A percentile compares a stretch with the other conserved stretches of the same genome.
Evolutionary conservation across 495 filamentous ascomycete genomes (phyloP).

Genomic region (Thozetella sp.): DNA sequence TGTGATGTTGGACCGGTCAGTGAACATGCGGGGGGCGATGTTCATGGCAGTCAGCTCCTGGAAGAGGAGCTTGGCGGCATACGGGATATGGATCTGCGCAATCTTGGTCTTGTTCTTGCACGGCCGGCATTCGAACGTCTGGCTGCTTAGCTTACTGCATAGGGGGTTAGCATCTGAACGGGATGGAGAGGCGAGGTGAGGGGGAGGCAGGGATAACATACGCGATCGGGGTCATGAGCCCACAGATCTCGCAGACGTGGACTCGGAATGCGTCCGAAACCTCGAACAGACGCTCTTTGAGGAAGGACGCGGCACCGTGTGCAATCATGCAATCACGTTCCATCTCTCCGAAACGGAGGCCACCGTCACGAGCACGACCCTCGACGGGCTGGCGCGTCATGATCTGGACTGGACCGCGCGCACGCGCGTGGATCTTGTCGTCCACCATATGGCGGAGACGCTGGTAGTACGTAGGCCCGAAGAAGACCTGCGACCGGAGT

Average conservation of each 20-base stretch:
- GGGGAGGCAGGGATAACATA: constrained; percentile 61
- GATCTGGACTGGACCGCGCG: constrained; percentile 94
- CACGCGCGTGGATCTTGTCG: constrained; percentile 98
- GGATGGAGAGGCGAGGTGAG: not conserved
- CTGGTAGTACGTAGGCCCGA: constrained; percentile 99
- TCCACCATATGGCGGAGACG: constrained; percentile 99
- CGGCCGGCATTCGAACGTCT: constrained; percentile 91
- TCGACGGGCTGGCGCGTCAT: constrained; percentile 98
- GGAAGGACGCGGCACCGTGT: constrained; percentile 92
- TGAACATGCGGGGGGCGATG: constrained; percentile 96
- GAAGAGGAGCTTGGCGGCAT: constrained; percentile 97
- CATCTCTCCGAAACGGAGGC: constrained; percentile 99
- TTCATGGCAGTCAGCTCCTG: constrained; percentile 98
- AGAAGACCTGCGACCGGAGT: constrained; percentile 90
- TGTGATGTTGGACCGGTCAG: constrained; percentile 72
- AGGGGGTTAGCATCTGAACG: constrained; percentile 20
- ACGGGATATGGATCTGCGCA: constrained; percentile 95
- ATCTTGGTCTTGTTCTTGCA: constrained; percentile 99
- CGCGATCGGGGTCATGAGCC: constrained; percentile 98
- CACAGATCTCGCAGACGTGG: constrained; percentile 98
- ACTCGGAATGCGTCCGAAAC: constrained; percentile 98
- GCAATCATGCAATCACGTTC: constrained; percentile 99
- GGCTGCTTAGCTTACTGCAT: constrained; percentile 87
- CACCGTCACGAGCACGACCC: constrained; percentile 95
- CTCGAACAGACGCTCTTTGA: constrained; percentile 97